phyloP scores from a whole-genome alignment of 1,139 yeast species.

The Debaryomyces subglobosus region DNA sequence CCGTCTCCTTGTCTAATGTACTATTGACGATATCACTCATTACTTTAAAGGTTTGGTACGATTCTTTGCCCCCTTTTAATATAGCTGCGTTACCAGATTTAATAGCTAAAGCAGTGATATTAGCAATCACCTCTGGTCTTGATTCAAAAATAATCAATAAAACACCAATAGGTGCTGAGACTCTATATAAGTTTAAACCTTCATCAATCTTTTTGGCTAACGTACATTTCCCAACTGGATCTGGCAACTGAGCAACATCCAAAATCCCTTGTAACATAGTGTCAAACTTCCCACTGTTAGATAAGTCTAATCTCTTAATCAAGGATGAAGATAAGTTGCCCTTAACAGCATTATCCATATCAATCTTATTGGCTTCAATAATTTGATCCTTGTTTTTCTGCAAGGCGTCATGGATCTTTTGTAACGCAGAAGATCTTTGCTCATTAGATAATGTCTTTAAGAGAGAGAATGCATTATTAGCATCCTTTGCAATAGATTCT shows the following conservation, averaged over 20 bases:
- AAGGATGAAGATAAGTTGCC: slow-evolving; percentile 67
- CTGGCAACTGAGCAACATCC: slow-evolving; percentile 86
- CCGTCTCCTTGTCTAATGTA: slow-evolving; percentile 58
- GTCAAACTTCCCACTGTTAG: slow-evolving; percentile 83
- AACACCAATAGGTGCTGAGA: slow-evolving; percentile 95
- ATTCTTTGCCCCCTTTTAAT: slow-evolving; percentile 96
- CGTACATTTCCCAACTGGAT: slow-evolving; percentile 87
- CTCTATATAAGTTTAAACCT: slow-evolving; percentile 75
- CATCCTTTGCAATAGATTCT: slow-evolving; percentile 75
- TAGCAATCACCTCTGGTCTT: slow-evolving; percentile 98
- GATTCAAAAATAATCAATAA: slow-evolving; percentile 91
- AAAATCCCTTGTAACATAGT: slow-evolving; percentile 92
- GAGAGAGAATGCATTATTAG: slow-evolving; percentile 76
- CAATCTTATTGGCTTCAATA: slow-evolving; percentile 71
- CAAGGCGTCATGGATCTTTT: slow-evolving; percentile 71
- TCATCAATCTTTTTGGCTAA: slow-evolving; percentile 85
- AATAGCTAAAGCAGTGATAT: slow-evolving; percentile 91
- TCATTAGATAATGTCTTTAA: slow-evolving; percentile 77
- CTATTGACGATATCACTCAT: slow-evolving; percentile 73
- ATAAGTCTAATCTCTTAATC: slow-evolving; percentile 80
- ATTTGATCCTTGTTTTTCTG: slow-evolving; percentile 60
- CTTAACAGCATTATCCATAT: slow-evolving; percentile 67
- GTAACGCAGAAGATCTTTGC: slow-evolving; percentile 73
- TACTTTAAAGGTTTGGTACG: slow-evolving; percentile 77
- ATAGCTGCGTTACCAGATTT: slow-evolving; percentile 97